phyloP scores from a whole-genome alignment of 352 stramenopile species.

The Globisporangium echinulatum region DNA sequence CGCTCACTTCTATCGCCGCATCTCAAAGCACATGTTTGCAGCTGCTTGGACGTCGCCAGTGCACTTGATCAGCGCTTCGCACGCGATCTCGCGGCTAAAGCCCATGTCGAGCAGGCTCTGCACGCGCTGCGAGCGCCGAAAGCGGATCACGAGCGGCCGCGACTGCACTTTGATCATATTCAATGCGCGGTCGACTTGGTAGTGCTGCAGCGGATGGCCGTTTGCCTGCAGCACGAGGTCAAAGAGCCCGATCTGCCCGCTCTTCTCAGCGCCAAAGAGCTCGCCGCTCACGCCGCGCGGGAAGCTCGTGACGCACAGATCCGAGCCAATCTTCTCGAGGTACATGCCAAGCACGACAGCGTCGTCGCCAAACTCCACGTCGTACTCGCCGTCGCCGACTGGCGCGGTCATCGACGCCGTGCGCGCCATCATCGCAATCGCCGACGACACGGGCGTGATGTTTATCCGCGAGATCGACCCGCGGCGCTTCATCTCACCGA shows the following conservation, averaged over 20 bases:
- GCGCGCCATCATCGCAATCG: constrained; percentile 76
- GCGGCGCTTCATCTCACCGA: constrained; percentile 41
- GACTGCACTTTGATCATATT: constrained; percentile 84
- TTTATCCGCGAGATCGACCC: constrained; percentile 53
- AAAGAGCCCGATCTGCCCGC: constrained; percentile 62
- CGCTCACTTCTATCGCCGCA: constrained; percentile 11
- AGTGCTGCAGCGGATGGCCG: constrained; percentile 75
- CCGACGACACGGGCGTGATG: constrained; percentile 66
- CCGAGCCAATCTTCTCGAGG: constrained; percentile 65
- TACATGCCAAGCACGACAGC: constrained; percentile 73
- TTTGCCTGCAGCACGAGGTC: constrained; percentile 74
- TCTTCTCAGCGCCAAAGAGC: constrained; percentile 72
- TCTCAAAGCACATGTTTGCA: constrained; percentile 64
- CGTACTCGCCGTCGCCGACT: constrained; percentile 54
- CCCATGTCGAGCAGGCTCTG: constrained; percentile 73
- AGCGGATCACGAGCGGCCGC: constrained; percentile 70
- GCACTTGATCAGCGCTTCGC: constrained; percentile 40
- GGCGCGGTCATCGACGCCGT: constrained; percentile 66
- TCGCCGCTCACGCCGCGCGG: constrained; percentile 54
- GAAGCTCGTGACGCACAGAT: constrained; percentile 77
- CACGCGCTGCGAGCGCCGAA: constrained; percentile 59
- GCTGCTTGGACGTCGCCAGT: constrained; percentile 57
- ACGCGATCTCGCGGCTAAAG: constrained; percentile 43
- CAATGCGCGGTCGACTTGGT: constrained; percentile 70
- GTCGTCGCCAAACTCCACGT: constrained; percentile 68